Evolutionary conservation across 768 basidiomycete genomes (phyloP).

Genomic region (Tephrocybe sp.): DNA sequence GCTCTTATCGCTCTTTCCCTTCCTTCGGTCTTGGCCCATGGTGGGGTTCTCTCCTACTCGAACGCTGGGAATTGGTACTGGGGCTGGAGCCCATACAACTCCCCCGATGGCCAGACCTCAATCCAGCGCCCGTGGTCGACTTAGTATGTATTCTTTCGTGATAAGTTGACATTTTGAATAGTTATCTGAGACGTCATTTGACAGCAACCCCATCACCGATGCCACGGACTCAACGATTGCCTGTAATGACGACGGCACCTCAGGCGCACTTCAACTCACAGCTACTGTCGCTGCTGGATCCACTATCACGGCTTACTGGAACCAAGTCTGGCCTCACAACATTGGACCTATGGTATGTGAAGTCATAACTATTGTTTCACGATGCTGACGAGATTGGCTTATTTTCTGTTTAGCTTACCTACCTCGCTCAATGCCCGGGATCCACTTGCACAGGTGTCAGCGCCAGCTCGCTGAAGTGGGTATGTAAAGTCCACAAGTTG

Average conservation of each 20-base stretch:
- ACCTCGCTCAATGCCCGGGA: constrained; percentile 47
- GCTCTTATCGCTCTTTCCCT: constrained; percentile 29
- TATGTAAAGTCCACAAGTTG: no score
- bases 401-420: constrained; percentile 32
- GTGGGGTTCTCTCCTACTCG: constrained; percentile 43
- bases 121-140: constrained; percentile 46
- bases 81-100: constrained; percentile 44
- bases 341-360: constrained; percentile 41
- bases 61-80: constrained; percentile 38
- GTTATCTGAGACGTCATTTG: neutral
- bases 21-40: constrained; percentile 36
- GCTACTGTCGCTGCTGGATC: constrained; percentile 43
- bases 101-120: constrained; percentile 37
- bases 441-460: constrained; percentile 40
- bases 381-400: neutral
- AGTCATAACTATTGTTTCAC: neutral
- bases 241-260: constrained; percentile 45
- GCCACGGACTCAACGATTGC: constrained; percentile 39
- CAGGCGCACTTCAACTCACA: constrained; percentile 41
- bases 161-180: neutral
- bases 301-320: constrained; percentile 44
- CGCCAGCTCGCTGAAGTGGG: constrained; percentile 41
- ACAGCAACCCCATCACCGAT: constrained; percentile 40
- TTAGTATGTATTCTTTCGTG: constrained; percentile 30
- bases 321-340: constrained; percentile 43